Percentiles rank a stretch among this genome's conserved stretches.
Conservation (phyloP, 1,139 yeast species). For the Magnusiomyces tetraspermus region DNA sequence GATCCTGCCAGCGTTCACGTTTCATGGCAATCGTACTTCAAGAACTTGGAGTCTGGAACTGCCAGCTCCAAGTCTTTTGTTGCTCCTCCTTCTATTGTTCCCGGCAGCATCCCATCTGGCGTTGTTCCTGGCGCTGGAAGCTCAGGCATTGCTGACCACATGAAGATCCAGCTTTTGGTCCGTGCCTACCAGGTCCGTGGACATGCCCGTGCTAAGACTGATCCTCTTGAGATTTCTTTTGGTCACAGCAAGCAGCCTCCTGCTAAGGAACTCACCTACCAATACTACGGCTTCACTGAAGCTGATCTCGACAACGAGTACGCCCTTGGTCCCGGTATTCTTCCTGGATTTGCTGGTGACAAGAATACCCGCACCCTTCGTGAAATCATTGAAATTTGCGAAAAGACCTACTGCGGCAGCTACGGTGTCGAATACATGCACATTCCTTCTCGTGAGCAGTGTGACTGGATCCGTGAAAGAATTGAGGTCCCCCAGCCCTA, state of each 20-base stretch:
- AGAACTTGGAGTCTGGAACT: conserved; percentile 64
- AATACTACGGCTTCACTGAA: conserved; percentile 83
- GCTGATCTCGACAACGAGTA: conserved; percentile 75
- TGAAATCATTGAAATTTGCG: conserved; percentile 72
- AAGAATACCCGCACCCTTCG: conserved; percentile 48
- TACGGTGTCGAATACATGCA: conserved; percentile 95
- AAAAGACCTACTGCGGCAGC: conserved; percentile 73
- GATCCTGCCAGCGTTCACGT: conserved; percentile 89
- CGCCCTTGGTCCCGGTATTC: conserved; percentile 93
- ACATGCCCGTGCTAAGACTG: conserved; percentile 89
- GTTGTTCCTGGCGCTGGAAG: conserved; percentile 34
- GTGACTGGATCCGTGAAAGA: conserved; percentile 98
- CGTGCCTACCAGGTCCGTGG: conserved; percentile 99
- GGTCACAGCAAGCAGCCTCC: conserved; percentile 50
- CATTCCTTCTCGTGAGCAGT: conserved; percentile 88
- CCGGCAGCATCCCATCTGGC: conserved; percentile 55
- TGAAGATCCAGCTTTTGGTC: conserved; percentile 90
- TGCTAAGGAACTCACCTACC: conserved; percentile 85
- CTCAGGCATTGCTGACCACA: conserved; percentile 68
- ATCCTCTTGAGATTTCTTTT: conserved; percentile 83
- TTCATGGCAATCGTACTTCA: conserved; percentile 93
- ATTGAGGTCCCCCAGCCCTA: conserved; percentile 86
- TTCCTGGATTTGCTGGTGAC: conserved; percentile 74
- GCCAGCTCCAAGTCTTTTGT: conserved; percentile 66
- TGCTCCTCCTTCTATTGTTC: conserved; percentile 86